These are phyloP conservation scores for Lactarius quietus DNA, from an alignment of 768 basidiomycete genomes.

Conservation along the genomic window DNA sequence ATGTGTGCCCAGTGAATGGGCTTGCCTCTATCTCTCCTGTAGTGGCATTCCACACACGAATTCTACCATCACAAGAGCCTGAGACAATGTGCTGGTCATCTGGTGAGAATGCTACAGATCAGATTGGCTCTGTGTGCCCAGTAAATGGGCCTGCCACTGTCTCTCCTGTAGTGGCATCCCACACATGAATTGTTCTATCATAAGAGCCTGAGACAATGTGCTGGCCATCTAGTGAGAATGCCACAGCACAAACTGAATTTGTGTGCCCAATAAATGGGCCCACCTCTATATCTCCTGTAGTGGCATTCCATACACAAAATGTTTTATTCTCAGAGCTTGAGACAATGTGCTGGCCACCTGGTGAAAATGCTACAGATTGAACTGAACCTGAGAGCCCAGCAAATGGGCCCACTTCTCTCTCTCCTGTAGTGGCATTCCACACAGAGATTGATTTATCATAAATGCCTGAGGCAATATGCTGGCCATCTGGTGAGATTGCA, in stretches of 20 bases:
- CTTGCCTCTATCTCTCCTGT: not conserved
- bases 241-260: not conserved
- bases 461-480: not conserved
- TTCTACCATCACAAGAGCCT: not conserved
- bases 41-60: not conserved
- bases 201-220: not conserved
- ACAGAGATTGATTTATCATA: not conserved
- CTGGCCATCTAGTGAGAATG: not conserved
- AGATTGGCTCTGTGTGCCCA: rapidly evolving
- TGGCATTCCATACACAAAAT: not conserved
- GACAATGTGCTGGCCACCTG: not conserved
- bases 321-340: not conserved
- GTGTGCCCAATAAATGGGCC: not conserved
- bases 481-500: not conserved
- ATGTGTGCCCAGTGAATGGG: too few species aligned
- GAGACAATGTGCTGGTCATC: not conserved
- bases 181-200: not conserved
- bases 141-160: not conserved
- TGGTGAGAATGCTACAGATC: not conserved
- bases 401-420: not conserved
- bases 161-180: not conserved
- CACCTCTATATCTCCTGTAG: not conserved
- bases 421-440: not conserved
- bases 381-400: not conserved
- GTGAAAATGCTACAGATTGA: not conserved